Base-by-base conservation (phyloP, 176 grass and related monocot genomes). In the Calamus simplicifolius region DNA sequence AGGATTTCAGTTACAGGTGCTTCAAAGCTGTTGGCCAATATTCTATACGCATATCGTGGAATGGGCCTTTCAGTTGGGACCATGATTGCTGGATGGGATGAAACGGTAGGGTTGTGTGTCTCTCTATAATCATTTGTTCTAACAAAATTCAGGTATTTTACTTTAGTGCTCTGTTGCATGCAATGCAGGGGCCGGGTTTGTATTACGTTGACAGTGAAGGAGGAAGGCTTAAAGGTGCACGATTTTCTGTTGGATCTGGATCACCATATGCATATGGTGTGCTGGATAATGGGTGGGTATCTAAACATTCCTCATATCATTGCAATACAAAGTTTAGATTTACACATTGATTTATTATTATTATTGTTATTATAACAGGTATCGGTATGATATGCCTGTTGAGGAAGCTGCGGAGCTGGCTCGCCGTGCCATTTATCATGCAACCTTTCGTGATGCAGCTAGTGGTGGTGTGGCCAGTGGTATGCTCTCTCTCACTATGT, bases 141-240 rank as follows among this genome's bases (percentile, higher is more conserved):
- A 12, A 43, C 3, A 2, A 7, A 13, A 43, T 43, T 43, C 35
- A 43, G 35, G 2, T 43, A 43, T 43, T 43, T 43, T 13, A 43
- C 35, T 43, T 43, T 43, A 12, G 7, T 43, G 35, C 35, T 12
- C 35, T 43, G 35, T 43, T 43, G 8, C 35, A 43, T 43, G 35
- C 35, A 43, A 43, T 48, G 23, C 64, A 97, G 93, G 93, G 87
- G 16, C 87, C 93, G 31, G 93, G 93, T 8, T 80, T 97, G 35
- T 97, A 91, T 57, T 97, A 97, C 75, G 93, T 97, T 73, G 93
- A 97, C 48, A 97, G 86, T 19, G 93, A 97, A 81, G 93, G 93
- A 53, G 93, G 83, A 23, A 88, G 93, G 69, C 84, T 91, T 4
- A 70, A 80, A 72, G 93, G 93, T 29, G 80, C 51, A 68, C 73